Base-by-base conservation (phyloP, 352 stramenopile species). In the Phytophthora podocarpi region DNA sequence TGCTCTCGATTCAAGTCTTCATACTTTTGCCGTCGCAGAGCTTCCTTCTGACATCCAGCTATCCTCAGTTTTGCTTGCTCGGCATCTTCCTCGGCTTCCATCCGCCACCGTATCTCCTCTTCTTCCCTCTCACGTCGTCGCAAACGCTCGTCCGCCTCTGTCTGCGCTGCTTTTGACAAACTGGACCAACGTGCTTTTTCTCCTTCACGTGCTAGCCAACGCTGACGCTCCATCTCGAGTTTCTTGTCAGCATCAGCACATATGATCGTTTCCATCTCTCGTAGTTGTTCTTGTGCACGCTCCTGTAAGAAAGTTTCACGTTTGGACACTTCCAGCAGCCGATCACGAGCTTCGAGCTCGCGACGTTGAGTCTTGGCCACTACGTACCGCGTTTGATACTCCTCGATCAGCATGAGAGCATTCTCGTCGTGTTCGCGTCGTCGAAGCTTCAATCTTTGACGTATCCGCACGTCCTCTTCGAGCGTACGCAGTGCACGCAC, bases 331-430 rank as follows among this genome's bases (percentile, higher is more conserved):
- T 82, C 72, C 23, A 67, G 11, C 2, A 80, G 30, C 2, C 75
- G 69, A 27, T 71, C 40, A 18, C 57, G 48, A 23, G 63, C 41
- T 15, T 77, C 70, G 2, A 81, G 24, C 21, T 74, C 52, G 0
- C 74, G 74, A 3, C 74, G 58, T 20, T 76, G 66, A 8, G 39
- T 59, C 50, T 88, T 74, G 0, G 77, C 69, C 6, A 90, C 56
- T 1, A 80, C 34, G 31, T 90, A 87, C 6, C 78, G 69, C 32
- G 52, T 82, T 9, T 80, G 67, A 42, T 81, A 77, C 37, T 92
- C 80, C 50, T 92, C 76, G 1, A 85, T 53, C 24, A 81, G 16
- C 80, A 90, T 92, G 1, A 55, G 56, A 4, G 70, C 54, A 30
- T 76, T 78, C 42, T 86, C 80, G 2, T 69, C 68, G 15, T 85